These are phyloP conservation scores for Lipomyces yarrowii DNA, from an alignment of 1,139 yeast species.

Conservation along the genomic window DNA sequence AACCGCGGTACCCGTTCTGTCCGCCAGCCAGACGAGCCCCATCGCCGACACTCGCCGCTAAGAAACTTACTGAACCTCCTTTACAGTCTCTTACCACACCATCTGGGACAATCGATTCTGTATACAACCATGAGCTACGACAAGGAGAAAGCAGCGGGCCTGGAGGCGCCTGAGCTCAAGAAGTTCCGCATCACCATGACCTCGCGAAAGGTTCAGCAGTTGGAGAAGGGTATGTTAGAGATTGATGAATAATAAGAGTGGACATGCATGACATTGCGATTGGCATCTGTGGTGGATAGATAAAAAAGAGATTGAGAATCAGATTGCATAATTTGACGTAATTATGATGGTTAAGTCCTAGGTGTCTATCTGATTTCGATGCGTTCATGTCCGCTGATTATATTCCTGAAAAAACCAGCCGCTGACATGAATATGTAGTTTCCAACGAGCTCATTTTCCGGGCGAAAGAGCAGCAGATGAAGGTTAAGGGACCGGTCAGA, in stretches of 20 bases:
- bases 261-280: background rate
- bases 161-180: conserved; percentile 64
- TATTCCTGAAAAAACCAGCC: background rate
- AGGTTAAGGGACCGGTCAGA: conserved; percentile 95
- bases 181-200: conserved; percentile 99
- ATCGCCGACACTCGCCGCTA: background rate
- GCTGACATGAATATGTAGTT: conserved; percentile 42
- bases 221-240: conserved; percentile 67
- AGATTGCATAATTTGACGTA: background rate
- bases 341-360: background rate
- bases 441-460: conserved; percentile 87
- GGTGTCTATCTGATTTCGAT: conserved; percentile 22
- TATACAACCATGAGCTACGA: conserved; percentile 43
- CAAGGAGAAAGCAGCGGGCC: conserved; percentile 52
- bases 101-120: conserved; percentile 5
- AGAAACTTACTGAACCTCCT: background rate
- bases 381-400: background rate
- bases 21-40: background rate
- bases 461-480: conserved; percentile 61
- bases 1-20: background rate
- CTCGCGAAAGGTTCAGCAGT: conserved; percentile 98
- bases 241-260: background rate
- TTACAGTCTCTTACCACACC: background rate
- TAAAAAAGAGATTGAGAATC: background rate
- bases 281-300: background rate